Evolutionary conservation across 2,329 filamentous ascomycete species (phyloP).

Genomic region (Venturia aucupariae): DNA sequence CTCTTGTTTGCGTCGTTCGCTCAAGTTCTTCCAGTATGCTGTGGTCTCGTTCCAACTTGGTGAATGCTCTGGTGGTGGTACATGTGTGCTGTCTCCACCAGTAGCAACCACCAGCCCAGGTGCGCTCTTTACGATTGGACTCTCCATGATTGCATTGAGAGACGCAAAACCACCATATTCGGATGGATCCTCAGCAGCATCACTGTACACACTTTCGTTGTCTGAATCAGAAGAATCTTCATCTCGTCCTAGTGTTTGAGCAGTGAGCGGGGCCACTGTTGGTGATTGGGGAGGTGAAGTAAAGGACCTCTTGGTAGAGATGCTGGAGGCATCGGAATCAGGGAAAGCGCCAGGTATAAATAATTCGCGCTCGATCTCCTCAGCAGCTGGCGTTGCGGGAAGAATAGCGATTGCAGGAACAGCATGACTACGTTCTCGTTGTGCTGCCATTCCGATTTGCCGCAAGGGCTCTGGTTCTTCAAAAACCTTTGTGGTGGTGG

Average conservation of each 20-base stretch:
- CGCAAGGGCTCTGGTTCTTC: conserved; percentile 21
- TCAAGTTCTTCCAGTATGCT: conserved; percentile 60
- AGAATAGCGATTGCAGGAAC: conserved; percentile 13
- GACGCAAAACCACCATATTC: conserved; percentile 62
- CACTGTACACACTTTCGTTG: conserved; percentile 57
- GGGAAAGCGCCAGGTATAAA: conserved; percentile 51
- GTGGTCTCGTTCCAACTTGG: conserved; percentile 56
- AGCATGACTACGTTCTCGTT: neutral
- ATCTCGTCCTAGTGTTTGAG: neutral
- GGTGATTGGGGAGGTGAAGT: neutral
- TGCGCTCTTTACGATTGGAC: conserved; percentile 35
- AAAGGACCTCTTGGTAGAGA: neutral
- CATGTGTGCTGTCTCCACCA: neutral
- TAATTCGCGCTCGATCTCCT: conserved; percentile 20
- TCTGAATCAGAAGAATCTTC: conserved; percentile 37
- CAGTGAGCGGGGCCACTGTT: neutral
- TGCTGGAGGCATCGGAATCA: neutral
- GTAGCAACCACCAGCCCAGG: conserved; percentile 8
- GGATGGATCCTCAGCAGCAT: conserved; percentile 67
- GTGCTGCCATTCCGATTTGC: neutral
- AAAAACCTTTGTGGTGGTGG: conserved; percentile 22
- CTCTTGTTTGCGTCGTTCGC: conserved; percentile 47
- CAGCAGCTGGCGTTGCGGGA: conserved; percentile 23
- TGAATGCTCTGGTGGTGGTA: conserved; percentile 12
- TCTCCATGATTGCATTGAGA: conserved; percentile 61